Conservation (phyloP, 2,329 filamentous ascomycete species). For the Fusarium globosum region DNA sequence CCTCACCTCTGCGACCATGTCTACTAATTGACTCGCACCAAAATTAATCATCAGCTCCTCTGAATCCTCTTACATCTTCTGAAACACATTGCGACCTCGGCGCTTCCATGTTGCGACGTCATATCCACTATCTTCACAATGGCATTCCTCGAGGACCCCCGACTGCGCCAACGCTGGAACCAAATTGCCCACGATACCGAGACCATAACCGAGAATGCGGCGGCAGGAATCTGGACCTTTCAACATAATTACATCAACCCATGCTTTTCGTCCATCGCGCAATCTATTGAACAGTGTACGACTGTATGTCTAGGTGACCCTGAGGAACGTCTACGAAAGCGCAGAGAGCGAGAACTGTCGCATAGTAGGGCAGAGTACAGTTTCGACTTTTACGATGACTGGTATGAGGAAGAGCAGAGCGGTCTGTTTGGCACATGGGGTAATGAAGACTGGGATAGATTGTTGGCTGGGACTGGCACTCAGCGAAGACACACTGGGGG, state of each 20-base stretch:
- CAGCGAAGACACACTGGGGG: conserved; percentile 50
- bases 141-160: conserved; percentile 80
- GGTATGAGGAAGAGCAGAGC: conserved; percentile 73
- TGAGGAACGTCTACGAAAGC: conserved; percentile 78
- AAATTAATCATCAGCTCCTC: neutral
- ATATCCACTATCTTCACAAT: conserved; percentile 53
- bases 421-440: conserved; percentile 79
- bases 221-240: conserved; percentile 89
- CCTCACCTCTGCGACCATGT: conserved; percentile 31
- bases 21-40: conserved; percentile 9
- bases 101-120: conserved; percentile 44
- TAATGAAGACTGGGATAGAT: conserved; percentile 84
- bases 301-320: conserved; percentile 76
- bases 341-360: conserved; percentile 70
- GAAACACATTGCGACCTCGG: conserved; percentile 5
- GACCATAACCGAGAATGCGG: conserved; percentile 89
- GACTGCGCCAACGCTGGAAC: conserved; percentile 92
- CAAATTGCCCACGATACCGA: conserved; percentile 92
- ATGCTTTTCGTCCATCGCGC: conserved; percentile 75
- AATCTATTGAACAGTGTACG: conserved; percentile 78
- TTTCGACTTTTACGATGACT: conserved; percentile 99
- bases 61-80: neutral
- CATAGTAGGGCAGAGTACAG: conserved; percentile 79
- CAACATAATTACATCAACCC: conserved; percentile 86
- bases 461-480: conserved; percentile 76